Evolutionary conservation across 441 rosid species (phyloP).

Genomic region (Brassica balearica): DNA sequence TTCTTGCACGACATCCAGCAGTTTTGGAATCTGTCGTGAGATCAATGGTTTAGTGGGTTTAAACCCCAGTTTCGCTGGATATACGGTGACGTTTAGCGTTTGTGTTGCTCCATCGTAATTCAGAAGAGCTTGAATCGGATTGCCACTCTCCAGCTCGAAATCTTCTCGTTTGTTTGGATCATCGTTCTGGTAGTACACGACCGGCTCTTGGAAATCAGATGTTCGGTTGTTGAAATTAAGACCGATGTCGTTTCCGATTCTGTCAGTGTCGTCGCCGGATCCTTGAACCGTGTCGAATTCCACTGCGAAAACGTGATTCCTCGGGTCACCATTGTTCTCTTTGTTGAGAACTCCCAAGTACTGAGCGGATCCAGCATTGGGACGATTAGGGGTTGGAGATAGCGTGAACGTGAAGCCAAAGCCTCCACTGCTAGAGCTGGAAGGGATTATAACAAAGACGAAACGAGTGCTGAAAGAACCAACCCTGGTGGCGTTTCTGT

Average conservation of each 20-base stretch:
- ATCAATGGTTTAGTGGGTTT: constrained; percentile 55
- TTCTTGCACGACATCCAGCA: constrained; percentile 40
- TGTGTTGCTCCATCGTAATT: constrained; percentile 52
- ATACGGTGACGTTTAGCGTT: constrained; percentile 49
- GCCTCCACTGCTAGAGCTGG: constrained; percentile 57
- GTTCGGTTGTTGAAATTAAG: constrained; percentile 53
- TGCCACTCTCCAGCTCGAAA: constrained; percentile 49
- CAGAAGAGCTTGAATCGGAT: constrained; percentile 61
- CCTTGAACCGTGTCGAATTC: constrained; percentile 80
- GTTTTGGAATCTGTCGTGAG: neutral
- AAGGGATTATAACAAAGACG: constrained; percentile 57
- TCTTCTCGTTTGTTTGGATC: constrained; percentile 39
- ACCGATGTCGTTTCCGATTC: constrained; percentile 55
- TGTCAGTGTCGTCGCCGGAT: constrained; percentile 34
- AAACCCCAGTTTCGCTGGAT: constrained; percentile 35
- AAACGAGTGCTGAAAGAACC: constrained; percentile 61
- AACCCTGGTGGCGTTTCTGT: constrained; percentile 8
- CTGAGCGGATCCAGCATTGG: constrained; percentile 52
- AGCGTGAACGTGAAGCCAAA: constrained; percentile 68
- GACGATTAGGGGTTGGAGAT: constrained; percentile 54
- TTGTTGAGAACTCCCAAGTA: constrained; percentile 60
- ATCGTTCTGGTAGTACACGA: constrained; percentile 31
- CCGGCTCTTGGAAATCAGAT: constrained; percentile 36
- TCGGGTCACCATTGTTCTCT: neutral
- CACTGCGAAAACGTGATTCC: constrained; percentile 63